Conservation (phyloP, 192 early-diverging fungal species). For the Lunasporangiospora selenospora region DNA sequence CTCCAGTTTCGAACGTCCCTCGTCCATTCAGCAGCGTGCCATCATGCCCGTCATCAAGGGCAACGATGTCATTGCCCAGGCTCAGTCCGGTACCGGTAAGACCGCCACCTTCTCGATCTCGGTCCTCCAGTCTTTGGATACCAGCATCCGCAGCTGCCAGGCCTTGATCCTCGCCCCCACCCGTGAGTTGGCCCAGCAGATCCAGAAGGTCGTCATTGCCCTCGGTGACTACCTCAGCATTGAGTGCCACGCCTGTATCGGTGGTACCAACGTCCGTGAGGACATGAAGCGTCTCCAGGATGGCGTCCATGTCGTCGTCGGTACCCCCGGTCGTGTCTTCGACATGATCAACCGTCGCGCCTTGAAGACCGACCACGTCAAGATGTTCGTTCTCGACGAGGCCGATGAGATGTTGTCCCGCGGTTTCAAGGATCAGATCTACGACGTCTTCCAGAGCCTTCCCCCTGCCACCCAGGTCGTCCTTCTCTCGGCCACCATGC, state of each 20-base stretch:
- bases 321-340: slow-evolving; percentile 97
- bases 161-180: slow-evolving; percentile 98
- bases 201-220: slow-evolving; percentile 93
- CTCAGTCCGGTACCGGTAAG: slow-evolving; percentile 99
- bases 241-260: slow-evolving; percentile 96
- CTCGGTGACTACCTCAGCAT: slow-evolving; percentile 97
- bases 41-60: slow-evolving; percentile 95
- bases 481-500: slow-evolving; percentile 97
- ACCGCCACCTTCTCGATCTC: slow-evolving; percentile 99
- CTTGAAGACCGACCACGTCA: slow-evolving; percentile 84
- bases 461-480: slow-evolving; percentile 94
- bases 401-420: slow-evolving; percentile 99
- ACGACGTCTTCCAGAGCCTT: slow-evolving; percentile 94
- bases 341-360: slow-evolving; percentile 97
- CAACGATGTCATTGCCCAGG: slow-evolving; percentile 99
- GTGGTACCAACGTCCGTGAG: slow-evolving; percentile 94
- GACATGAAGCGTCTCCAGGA: slow-evolving; percentile 81
- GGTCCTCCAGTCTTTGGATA: slow-evolving; percentile 94
- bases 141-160: slow-evolving; percentile 79
- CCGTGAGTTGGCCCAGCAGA: slow-evolving; percentile 98
- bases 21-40: slow-evolving; percentile 96
- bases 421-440: slow-evolving; percentile 99
- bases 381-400: slow-evolving; percentile 99
- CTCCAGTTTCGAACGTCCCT: slow-evolving; percentile 98
- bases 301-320: slow-evolving; percentile 94